Percentiles rank a stretch among this genome's conserved stretches.
Evolutionary conservation across 1,284 basidiomycete genomes (phyloP).

Genomic region (Trichosporon inkin): DNA sequence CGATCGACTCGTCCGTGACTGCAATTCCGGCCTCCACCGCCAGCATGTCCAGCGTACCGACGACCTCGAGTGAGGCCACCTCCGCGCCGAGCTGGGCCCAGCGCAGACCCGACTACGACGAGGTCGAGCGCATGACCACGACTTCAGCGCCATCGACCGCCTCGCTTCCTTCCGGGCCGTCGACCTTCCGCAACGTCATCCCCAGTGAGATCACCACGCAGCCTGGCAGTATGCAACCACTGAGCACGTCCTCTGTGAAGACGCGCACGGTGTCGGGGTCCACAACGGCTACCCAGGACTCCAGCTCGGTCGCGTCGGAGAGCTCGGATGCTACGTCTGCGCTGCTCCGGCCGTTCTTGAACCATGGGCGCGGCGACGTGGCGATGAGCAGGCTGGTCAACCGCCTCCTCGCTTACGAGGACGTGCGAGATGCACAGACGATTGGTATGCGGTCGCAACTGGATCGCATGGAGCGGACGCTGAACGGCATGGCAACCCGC

Average conservation of each 20-base stretch:
- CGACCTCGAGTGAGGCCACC: background rate
- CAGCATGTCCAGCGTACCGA: background rate
- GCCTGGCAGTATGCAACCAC: background rate
- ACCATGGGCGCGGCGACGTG: background rate
- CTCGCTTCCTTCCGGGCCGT: background rate
- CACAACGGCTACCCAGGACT: background rate
- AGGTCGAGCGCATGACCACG: background rate
- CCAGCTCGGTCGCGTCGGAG: background rate
- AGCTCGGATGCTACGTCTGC: conserved; percentile 3
- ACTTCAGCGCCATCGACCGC: background rate
- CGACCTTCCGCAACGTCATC: background rate
- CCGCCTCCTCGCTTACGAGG: conserved; percentile 44
- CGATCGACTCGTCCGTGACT: background rate
- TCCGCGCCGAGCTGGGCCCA: background rate
- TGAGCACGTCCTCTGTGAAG: background rate
- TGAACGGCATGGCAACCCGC: conserved; percentile 19
- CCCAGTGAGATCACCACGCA: background rate
- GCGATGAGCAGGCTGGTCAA: conserved; percentile 24
- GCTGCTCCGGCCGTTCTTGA: background rate
- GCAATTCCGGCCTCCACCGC: background rate
- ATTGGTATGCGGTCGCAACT: conserved; percentile 39
- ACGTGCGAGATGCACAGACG: conserved; percentile 36
- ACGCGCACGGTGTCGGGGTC: background rate
- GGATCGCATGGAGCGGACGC: conserved; percentile 45
- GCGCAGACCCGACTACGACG: background rate